Percentiles rank a stretch among this genome's conserved stretches.
phyloP scores from a whole-genome alignment of 2,329 filamentous ascomycete genomes.

The Pyrenophora tritici-repentis region DNA sequence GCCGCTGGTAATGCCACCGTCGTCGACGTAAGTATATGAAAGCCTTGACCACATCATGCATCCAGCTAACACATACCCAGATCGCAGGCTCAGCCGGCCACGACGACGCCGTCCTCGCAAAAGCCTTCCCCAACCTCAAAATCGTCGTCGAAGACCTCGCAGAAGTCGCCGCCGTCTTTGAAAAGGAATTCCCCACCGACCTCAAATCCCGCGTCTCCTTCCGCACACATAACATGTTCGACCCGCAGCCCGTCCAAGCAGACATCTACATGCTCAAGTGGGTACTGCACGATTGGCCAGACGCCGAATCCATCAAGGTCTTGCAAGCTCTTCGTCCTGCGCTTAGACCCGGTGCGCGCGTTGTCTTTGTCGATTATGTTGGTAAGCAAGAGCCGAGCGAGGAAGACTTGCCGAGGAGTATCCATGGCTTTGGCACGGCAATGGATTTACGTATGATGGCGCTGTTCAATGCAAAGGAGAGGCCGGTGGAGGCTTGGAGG shows the following conservation, averaged over 20 bases:
- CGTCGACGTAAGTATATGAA: conserved; percentile 31
- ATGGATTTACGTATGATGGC: conserved; percentile 59
- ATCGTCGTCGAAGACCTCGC: conserved; percentile 42
- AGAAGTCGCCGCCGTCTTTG: conserved; percentile 30
- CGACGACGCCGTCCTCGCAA: conserved; percentile 37
- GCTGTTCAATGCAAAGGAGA: conserved; percentile 56
- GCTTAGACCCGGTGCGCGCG: conserved; percentile 59
- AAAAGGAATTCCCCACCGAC: conserved; percentile 28
- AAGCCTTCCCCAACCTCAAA: conserved; percentile 32
- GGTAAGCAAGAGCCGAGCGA: conserved; percentile 37
- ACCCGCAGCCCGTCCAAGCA: conserved; percentile 59
- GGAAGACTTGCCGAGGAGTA: conserved; percentile 26
- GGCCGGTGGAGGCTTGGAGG: conserved; percentile 54
- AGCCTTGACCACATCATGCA: neutral
- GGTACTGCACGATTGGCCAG: conserved; percentile 67
- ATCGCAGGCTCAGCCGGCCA: conserved; percentile 40
- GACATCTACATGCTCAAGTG: conserved; percentile 62
- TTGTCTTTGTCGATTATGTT: conserved; percentile 51
- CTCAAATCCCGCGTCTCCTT: conserved; percentile 41
- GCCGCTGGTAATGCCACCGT: conserved; percentile 28
- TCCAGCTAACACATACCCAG: conserved; percentile 12
- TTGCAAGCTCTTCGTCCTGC: conserved; percentile 57
- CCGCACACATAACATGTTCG: conserved; percentile 63
- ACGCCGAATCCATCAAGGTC: conserved; percentile 49
- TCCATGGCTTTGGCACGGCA: conserved; percentile 34